Conservation (phyloP, 306 rosid genomes). For the Cicer arietinum region DNA sequence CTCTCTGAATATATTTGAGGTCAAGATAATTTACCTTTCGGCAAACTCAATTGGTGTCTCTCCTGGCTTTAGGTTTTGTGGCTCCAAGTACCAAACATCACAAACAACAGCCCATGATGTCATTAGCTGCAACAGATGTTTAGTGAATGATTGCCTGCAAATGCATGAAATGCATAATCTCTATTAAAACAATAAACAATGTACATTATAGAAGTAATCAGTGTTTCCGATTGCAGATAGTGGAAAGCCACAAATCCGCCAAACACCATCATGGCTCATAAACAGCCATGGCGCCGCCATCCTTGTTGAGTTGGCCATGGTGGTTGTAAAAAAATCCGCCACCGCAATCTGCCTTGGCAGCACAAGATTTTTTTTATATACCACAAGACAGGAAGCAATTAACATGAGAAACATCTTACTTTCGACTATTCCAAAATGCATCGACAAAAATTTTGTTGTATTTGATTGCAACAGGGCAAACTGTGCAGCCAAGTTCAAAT, state of each 20-base stretch:
- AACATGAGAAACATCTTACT: constrained; percentile 59
- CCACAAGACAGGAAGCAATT: neutral
- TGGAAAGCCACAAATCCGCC: neutral
- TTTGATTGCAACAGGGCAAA: constrained; percentile 95
- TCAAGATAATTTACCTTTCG: constrained; percentile 68
- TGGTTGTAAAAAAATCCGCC: too few relatives aligned
- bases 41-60: constrained; percentile 98
- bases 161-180: constrained; percentile 32
- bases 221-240: neutral
- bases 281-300: neutral
- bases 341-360: too few relatives aligned
- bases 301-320: too few relatives aligned
- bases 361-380: neutral
- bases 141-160: constrained; percentile 95
- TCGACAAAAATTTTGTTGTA: constrained; percentile 97
- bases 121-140: constrained; percentile 95
- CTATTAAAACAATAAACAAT: constrained; percentile 6
- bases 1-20: constrained; percentile 6
- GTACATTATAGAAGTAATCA: neutral
- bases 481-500: constrained; percentile 92
- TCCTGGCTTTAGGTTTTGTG: constrained; percentile 82
- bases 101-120: constrained; percentile 99
- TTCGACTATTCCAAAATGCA: constrained; percentile 98
- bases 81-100: constrained; percentile 99
- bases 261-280: neutral